Conservation (phyloP, 805 yeast genomes). For the Kluyveromyces dobzhanskii region DNA sequence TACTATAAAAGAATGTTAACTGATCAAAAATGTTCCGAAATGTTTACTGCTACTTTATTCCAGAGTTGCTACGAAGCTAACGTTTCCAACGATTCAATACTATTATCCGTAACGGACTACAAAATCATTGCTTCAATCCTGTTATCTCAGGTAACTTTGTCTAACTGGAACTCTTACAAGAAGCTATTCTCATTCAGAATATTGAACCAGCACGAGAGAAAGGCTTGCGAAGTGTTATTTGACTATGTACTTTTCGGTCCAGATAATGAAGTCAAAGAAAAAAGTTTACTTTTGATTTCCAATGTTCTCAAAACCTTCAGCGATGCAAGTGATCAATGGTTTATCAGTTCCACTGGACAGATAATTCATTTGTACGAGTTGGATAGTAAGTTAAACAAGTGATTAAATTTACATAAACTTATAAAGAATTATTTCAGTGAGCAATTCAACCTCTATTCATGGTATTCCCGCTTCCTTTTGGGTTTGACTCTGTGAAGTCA, state of each 20-base stretch:
- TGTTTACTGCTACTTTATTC: constrained; percentile 21
- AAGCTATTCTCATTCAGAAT: constrained; percentile 23
- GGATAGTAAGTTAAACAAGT: background rate
- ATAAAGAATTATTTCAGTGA: constrained; percentile 19
- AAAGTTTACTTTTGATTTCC: constrained; percentile 19
- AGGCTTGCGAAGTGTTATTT: constrained; percentile 25
- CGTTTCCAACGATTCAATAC: constrained; percentile 6
- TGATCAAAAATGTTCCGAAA: constrained; percentile 10
- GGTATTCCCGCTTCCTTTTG: constrained; percentile 87
- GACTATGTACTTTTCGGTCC: constrained; percentile 11
- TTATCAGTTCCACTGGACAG: constrained; percentile 5
- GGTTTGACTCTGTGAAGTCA: constrained; percentile 78
- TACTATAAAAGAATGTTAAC: constrained; percentile 16
- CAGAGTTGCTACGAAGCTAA: constrained; percentile 10
- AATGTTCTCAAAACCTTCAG: constrained; percentile 24
- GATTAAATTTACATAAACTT: background rate
- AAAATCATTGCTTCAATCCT: constrained; percentile 20
- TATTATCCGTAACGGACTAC: constrained; percentile 18
- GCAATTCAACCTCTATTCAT: constrained; percentile 46
- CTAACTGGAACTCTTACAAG: constrained; percentile 19
- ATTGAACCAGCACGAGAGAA: constrained; percentile 21
- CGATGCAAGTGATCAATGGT: constrained; percentile 22
- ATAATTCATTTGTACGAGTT: background rate
- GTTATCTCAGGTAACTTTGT: constrained; percentile 8
- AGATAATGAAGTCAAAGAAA: constrained; percentile 10